These are phyloP conservation scores for Saccharomycopsis sp. DNA, from an alignment of 805 yeast genomes.

Conservation along the genomic window DNA sequence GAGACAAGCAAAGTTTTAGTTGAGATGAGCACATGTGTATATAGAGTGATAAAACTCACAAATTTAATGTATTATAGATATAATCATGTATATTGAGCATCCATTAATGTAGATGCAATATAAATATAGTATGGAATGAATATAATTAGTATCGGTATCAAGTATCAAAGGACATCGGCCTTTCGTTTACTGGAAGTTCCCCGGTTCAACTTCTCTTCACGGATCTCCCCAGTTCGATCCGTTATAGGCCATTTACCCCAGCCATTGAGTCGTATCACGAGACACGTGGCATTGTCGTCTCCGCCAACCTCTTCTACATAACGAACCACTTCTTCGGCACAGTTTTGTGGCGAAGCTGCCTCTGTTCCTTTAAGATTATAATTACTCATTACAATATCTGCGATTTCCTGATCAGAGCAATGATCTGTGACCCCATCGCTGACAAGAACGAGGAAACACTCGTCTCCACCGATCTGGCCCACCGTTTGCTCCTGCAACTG, in stretches of 20 bases:
- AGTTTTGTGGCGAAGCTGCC: slow-evolving; percentile 73
- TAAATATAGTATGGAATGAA: too few relatives aligned
- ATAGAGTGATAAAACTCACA: too few relatives aligned
- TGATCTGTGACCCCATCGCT: slow-evolving; percentile 84
- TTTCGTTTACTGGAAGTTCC: neutral
- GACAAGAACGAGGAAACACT: slow-evolving; percentile 73
- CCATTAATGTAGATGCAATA: too few relatives aligned
- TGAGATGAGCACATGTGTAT: neutral
- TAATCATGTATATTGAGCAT: too few relatives aligned
- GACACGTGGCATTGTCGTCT: slow-evolving; percentile 92
- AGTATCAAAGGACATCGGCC: neutral
- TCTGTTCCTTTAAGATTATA: slow-evolving; percentile 52
- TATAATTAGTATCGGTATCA: too few relatives aligned
- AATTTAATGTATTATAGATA: too few relatives aligned
- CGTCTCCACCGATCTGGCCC: slow-evolving; percentile 65
- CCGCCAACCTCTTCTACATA: slow-evolving; percentile 85
- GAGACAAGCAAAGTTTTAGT: neutral
- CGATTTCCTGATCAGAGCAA: slow-evolving; percentile 84
- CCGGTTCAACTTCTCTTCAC: slow-evolving; percentile 58
- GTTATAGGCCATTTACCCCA: slow-evolving; percentile 91
- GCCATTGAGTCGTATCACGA: slow-evolving; percentile 70
- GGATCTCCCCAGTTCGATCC: slow-evolving; percentile 75
- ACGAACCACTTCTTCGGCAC: slow-evolving; percentile 78
- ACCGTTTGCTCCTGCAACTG: slow-evolving; percentile 23
- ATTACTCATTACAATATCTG: slow-evolving; percentile 74